Evolutionary conservation across 257 asterid species (phyloP).

Genomic region (Forsythia viridissima): DNA sequence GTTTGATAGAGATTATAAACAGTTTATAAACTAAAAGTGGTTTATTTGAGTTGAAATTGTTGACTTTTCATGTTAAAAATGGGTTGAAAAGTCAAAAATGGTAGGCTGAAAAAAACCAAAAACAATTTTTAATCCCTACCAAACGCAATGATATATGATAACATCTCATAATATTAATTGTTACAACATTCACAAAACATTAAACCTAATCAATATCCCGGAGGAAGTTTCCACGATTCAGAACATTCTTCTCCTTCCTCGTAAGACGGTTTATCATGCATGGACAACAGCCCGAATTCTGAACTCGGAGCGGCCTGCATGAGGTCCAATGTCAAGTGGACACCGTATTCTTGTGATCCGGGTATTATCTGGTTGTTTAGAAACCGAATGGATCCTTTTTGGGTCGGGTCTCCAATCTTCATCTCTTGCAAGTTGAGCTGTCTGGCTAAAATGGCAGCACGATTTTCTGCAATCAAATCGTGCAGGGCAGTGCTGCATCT

Average conservation of each 20-base stretch:
- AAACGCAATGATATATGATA: too few relatives aligned
- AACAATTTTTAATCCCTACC: too few relatives aligned
- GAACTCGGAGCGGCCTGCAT: conserved; percentile 47
- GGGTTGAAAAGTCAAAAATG: too few relatives aligned
- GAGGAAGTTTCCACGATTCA: conserved; percentile 42
- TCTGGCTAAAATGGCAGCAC: conserved; percentile 48
- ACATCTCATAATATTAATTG: not conserved
- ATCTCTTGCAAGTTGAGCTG: conserved; percentile 25
- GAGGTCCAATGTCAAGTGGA: conserved; percentile 51
- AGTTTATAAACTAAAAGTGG: too few relatives aligned
- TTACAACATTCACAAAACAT: not conserved
- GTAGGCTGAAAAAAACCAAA: too few relatives aligned
- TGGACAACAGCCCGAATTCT: conserved; percentile 34
- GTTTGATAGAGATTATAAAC: too few relatives aligned
- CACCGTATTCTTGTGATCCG: conserved; percentile 13
- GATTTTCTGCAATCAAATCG: conserved; percentile 64
- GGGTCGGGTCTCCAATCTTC: not conserved
- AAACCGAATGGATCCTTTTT: conserved; percentile 7
- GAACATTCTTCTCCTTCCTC: conserved; percentile 35
- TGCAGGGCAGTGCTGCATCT: conserved; percentile 60
- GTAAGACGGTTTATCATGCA: conserved; percentile 16
- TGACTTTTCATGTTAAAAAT: too few relatives aligned
- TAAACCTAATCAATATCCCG: conserved; percentile 25
- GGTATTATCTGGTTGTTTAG: not conserved
- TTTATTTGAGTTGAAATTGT: too few relatives aligned